Percentiles rank a stretch among this genome's conserved stretches.
Evolutionary conservation across 163 green algal genomes (phyloP).

Genomic region (Coccomyxa subellipsoidea): DNA sequence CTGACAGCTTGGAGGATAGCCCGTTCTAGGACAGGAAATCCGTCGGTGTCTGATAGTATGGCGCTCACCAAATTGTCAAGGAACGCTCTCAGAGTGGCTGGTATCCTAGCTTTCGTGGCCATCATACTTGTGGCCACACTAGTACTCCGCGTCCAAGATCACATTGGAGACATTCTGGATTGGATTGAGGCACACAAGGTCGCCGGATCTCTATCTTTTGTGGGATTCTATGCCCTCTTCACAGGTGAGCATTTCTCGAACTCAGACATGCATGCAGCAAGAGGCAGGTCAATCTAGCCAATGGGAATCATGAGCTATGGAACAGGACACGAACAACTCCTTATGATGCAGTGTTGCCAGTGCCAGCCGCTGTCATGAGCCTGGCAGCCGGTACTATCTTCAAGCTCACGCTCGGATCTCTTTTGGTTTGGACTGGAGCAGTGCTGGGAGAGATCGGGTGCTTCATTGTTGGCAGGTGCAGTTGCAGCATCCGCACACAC

Average conservation of each 20-base stretch:
- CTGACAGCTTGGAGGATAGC: too few species aligned
- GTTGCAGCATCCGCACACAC: not conserved
- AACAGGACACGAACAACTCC: too few species aligned
- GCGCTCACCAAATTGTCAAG: not conserved
- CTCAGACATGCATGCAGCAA: not conserved
- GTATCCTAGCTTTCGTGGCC: not conserved
- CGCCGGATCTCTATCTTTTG: not conserved
- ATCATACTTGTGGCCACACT: not conserved
- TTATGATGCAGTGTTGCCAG: constrained; percentile 12
- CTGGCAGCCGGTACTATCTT: constrained; percentile 20
- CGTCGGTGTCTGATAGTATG: too few species aligned
- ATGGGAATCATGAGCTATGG: too few species aligned
- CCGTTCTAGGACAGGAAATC: too few species aligned
- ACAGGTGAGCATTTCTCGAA: not conserved
- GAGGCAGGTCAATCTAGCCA: not conserved
- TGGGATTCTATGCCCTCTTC: not conserved
- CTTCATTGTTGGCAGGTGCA: constrained; percentile 8
- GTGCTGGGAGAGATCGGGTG: not conserved
- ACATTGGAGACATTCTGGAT: not conserved
- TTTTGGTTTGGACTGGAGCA: constrained; percentile 17
- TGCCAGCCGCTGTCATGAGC: constrained; percentile 14
- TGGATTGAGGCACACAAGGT: constrained; percentile 2
- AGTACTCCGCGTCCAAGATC: not conserved
- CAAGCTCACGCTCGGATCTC: constrained; percentile 3
- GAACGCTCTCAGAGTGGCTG: not conserved